Evolutionary conservation across 2,329 filamentous ascomycete species (phyloP), one percentile per base, ranked within the genome.

Genomic region (Ophiostoma montium): DNA sequence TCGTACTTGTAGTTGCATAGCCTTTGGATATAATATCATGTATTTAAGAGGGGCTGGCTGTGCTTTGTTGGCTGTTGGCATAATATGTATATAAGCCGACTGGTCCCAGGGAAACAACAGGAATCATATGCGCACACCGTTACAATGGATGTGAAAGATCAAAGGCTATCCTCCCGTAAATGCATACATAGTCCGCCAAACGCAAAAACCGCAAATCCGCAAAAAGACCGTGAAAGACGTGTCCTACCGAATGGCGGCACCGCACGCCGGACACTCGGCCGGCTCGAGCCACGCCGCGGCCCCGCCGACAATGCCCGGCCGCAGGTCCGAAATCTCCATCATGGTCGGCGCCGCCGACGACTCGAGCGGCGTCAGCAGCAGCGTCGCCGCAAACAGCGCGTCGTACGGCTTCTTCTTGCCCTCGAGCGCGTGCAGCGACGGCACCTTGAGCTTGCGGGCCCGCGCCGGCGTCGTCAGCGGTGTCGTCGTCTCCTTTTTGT

Each of bases 281-380:
- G 66, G 66, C 57, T 78, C 73, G 11, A 65, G 69, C 75, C 75
- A 79, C 10, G 61, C 63, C 59, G 71, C 75, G 31, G 70, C 68
- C 2, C 73, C 73, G 10, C 68, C 71, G 2, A 59, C 59, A 7
- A 77, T 61, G 10, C 65, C 63, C 30, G 67, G 58, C 43, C 75
- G 67, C 42, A 76, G 60, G 54, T 78, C 75, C 23, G 60, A 67
- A 46, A 78, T 69, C 54, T 75, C 70, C 46, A 77, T 66, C 19
- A 67, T 59, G 1, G 73, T 70, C 16, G 71, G 70, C 3, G 48
- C 42, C 4, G 48, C 32, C 32, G 67, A 69, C 5, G 63, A 61
- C 39, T 70, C 68, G 5, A 39, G 69, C 3, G 63, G 61, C 35
- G 70, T 68, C 57, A 72, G 69, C 53, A 65, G 64, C 21, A 78